Evolutionary conservation across 495 filamentous ascomycete species (phyloP).

Genomic region (Talaromyces trachyspermus): DNA sequence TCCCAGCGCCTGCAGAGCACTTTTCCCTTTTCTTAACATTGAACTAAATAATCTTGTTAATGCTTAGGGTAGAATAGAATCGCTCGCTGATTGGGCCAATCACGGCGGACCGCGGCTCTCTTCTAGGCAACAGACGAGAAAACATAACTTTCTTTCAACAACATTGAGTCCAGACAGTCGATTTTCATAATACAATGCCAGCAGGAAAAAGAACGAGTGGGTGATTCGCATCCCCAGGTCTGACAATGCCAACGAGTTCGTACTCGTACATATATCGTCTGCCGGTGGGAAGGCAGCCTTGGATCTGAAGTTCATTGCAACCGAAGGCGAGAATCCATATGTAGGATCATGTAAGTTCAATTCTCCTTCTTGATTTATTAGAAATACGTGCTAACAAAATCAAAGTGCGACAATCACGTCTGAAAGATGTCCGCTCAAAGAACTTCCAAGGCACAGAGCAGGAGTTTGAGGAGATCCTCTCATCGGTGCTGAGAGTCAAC

Average conservation of each 20-base stretch:
- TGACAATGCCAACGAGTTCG: constrained; percentile 42
- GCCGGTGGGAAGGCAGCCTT: constrained; percentile 39
- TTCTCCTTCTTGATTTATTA: too few relatives aligned
- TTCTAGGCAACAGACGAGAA: too few relatives aligned
- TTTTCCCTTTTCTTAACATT: not conserved
- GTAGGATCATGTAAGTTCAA: constrained; percentile 46
- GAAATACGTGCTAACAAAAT: constrained; percentile 18
- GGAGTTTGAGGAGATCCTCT: constrained; percentile 50
- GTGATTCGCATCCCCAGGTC: constrained; percentile 50
- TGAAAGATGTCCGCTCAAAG: constrained; percentile 41
- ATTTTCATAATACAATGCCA: not conserved
- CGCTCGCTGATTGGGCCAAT: not conserved
- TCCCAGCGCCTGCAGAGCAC: too few relatives aligned
- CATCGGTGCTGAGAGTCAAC: constrained; percentile 23
- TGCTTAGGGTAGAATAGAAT: too few relatives aligned
- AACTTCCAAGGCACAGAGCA: constrained; percentile 46
- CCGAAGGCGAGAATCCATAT: constrained; percentile 61
- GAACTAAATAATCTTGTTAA: not conserved
- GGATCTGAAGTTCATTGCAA: constrained; percentile 58
- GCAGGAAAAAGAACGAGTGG: constrained; percentile 4
- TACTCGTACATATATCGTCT: constrained; percentile 51
- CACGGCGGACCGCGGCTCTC: not conserved
- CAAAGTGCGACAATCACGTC: constrained; percentile 39
- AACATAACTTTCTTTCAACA: too few relatives aligned
- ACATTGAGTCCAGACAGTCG: too few relatives aligned